These are phyloP conservation scores for Phoma sp. DNA, from an alignment of 2,329 filamentous ascomycete genomes.

Conservation along the genomic window DNA sequence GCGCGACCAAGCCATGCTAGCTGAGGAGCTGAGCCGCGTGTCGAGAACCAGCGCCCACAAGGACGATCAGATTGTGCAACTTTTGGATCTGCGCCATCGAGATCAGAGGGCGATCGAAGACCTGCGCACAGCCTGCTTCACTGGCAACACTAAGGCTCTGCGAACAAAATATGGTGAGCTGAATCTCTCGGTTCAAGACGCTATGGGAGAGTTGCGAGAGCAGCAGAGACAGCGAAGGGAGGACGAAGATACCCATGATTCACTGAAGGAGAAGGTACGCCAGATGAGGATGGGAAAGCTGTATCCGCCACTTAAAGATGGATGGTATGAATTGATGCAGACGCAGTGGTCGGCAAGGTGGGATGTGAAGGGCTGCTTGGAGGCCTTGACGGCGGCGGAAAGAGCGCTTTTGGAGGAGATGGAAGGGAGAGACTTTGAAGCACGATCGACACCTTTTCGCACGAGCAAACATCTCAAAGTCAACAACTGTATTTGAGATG, in stretches of 20 bases:
- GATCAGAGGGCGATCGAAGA: neutral
- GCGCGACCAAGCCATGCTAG: neutral
- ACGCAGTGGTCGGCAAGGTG: neutral
- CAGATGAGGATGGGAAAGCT: neutral
- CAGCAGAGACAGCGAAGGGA: neutral
- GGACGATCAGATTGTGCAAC: neutral
- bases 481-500: neutral
- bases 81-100: neutral
- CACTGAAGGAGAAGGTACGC: neutral
- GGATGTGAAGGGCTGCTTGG: neutral
- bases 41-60: neutral
- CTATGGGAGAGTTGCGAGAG: neutral
- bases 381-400: neutral
- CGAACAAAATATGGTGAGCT: neutral
- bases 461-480: no score
- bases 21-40: neutral
- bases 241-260: neutral
- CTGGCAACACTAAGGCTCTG: neutral
- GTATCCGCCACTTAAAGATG: neutral
- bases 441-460: no score
- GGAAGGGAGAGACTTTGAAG: no score
- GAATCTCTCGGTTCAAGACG: neutral
- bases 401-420: no score
- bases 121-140: neutral
- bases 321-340: neutral